Conservation (phyloP, 2,329 filamentous ascomycete species). For the Trichoderma sp. region DNA sequence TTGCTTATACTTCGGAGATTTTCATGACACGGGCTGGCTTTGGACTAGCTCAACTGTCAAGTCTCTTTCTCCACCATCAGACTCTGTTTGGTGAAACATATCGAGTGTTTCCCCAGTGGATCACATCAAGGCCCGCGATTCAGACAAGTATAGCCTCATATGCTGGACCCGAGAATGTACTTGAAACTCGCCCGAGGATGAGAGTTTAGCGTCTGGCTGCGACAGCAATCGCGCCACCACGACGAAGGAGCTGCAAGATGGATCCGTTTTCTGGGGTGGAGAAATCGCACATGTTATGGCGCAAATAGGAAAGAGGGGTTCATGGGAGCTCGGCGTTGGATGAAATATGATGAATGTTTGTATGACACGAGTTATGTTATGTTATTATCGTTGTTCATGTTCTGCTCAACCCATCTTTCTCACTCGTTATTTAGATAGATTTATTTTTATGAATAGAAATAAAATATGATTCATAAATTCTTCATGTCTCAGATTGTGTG, state of each 20-base stretch:
- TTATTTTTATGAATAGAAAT: background rate
- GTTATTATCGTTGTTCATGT: background rate
- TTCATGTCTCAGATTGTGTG: background rate
- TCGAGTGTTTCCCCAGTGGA: background rate
- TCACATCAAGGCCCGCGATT: background rate
- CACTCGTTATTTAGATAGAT: background rate
- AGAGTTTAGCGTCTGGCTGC: background rate
- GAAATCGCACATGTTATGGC: background rate
- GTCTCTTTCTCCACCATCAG: background rate
- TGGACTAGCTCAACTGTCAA: background rate
- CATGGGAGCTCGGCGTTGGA: background rate
- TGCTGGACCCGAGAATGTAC: background rate
- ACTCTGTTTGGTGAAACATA: background rate
- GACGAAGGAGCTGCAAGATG: background rate
- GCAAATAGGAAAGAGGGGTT: constrained; percentile 1
- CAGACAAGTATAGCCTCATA: background rate
- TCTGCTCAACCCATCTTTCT: background rate
- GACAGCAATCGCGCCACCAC: background rate
- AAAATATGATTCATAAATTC: background rate
- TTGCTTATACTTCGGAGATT: background rate
- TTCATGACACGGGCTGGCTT: background rate
- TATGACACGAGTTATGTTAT: background rate
- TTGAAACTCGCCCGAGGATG: background rate
- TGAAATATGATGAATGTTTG: background rate
- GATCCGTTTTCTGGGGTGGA: constrained; percentile 1